These are phyloP conservation scores for Leccinum broughii DNA, from an alignment of 768 basidiomycete species.

Conservation along the genomic window DNA sequence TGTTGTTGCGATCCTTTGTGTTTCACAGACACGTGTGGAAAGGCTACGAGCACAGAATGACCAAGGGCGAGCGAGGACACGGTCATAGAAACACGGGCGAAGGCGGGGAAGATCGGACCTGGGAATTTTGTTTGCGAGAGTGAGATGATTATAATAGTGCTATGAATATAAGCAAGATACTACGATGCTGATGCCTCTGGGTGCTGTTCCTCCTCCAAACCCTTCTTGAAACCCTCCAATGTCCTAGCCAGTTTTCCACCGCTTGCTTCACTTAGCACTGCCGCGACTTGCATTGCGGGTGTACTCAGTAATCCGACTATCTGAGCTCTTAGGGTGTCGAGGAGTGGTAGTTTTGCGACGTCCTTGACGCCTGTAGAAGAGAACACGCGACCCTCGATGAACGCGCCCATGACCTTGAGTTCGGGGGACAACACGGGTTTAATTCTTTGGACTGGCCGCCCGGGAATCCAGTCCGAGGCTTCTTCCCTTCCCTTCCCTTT, in stretches of 20 bases:
- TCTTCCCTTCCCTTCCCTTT: conserved; percentile 54
- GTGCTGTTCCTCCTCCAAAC: conserved; percentile 52
- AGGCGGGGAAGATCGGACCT: conserved; percentile 80
- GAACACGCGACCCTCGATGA: conserved; percentile 77
- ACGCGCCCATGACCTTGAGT: conserved; percentile 70
- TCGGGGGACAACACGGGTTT: conserved; percentile 60
- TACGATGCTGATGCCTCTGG: conserved; percentile 24
- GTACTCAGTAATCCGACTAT: conserved; percentile 81
- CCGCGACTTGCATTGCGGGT: conserved; percentile 72
- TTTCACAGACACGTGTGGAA: conserved; percentile 73
- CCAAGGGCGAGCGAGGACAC: conserved; percentile 77
- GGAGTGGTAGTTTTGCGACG: conserved; percentile 72
- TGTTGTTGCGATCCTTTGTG: conserved; percentile 72
- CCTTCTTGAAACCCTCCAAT: conserved; percentile 70
- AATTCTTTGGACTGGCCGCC: conserved; percentile 62
- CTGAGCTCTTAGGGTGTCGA: conserved; percentile 78
- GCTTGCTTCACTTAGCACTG: conserved; percentile 64
- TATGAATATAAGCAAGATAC: conserved; percentile 15
- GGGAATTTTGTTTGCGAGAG: conserved; percentile 72
- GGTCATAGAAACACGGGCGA: conserved; percentile 67
- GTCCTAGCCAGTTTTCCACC: conserved; percentile 71
- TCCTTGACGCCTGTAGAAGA: conserved; percentile 56
- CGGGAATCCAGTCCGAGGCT: conserved; percentile 63
- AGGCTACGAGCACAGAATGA: conserved; percentile 94
- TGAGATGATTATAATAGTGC: conserved; percentile 7